Evolutionary conservation across 768 basidiomycete genomes (phyloP).

Genomic region (Suillus decipiens): DNA sequence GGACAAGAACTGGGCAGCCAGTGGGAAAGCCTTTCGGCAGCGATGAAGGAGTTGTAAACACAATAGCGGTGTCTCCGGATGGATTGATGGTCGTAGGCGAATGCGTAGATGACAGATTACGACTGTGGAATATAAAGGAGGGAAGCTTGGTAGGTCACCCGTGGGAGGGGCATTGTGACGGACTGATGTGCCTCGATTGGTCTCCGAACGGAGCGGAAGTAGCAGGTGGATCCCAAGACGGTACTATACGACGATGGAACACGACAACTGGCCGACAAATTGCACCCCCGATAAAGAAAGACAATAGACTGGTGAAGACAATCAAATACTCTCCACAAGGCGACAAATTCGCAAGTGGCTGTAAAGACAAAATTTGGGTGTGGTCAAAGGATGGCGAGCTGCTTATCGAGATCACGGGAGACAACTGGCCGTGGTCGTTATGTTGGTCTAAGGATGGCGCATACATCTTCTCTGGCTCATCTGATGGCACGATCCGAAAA

Average conservation of each 20-base stretch:
- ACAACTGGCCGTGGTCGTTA: not conserved
- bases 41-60: not conserved
- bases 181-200: constrained; percentile 11
- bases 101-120: not conserved
- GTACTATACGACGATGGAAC: constrained; percentile 18
- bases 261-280: constrained; percentile 1
- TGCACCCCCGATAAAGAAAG: not conserved
- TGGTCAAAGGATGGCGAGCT: constrained; percentile 1
- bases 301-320: not conserved
- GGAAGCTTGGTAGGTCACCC: not conserved
- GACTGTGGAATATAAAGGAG: constrained; percentile 1
- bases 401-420: not conserved
- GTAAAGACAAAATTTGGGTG: not conserved
- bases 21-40: not conserved
- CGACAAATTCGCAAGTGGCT: not conserved
- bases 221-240: constrained; percentile 11
- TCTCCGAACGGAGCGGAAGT: constrained; percentile 17
- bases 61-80: not conserved
- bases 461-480: not conserved
- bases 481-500: not conserved
- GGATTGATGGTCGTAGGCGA: not conserved
- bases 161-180: not conserved
- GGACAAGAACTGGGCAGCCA: not conserved
- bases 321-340: constrained; percentile 5
- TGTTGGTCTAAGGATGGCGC: constrained; percentile 4